Evolutionary conservation across 495 filamentous ascomycete species (phyloP), one percentile per base, ranked within the genome.

Genomic region (Aspergillus sclerotioniger): DNA sequence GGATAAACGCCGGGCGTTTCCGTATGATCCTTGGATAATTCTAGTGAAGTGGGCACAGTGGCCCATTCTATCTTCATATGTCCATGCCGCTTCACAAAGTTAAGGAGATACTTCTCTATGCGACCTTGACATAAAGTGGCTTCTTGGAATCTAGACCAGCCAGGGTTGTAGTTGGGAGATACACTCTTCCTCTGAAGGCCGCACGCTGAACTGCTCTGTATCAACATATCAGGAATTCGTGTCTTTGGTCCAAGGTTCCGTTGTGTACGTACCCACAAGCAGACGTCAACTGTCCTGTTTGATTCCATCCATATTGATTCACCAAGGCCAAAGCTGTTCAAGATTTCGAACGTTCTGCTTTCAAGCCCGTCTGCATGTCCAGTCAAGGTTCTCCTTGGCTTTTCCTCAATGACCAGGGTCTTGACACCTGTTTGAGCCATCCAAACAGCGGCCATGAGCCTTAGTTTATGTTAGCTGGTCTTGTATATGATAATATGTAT

Each of bases 251-350:
- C 25, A 53, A 13, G 4, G 39, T 1, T 31, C 7, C 25, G 20
- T 15, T 19, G 3, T 25, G 15, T 51, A 53, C 54, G 15, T 51
- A 62, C 60, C 69, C 70, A 72, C n/a, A 69, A 29, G 54, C 64
- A 69, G 25, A 69, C 60, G 43, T 71, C 62, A 17, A 69, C 35
- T 71, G 80, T 79, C 57, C 80, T 77, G 63, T 82, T 81, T 10
- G 78, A 69, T 57, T 85, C 83, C 51, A 80, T 80, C 80, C 78
- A 82, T 9, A 76, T 78, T 13, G 76, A 68, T 51, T 86, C 78
- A 0, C 67, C 80, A 53, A 87, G 75, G 12, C 80, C 83, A 61
- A 87, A 82, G 57, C 79, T 81, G 50, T 88, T 84, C 25, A 86
- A 76, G 28, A 85, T 84, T 63, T 86, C 84, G 10, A 84, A 60